Conservation (phyloP, 495 filamentous ascomycete species). For the Penicillium maclennaniae region DNA sequence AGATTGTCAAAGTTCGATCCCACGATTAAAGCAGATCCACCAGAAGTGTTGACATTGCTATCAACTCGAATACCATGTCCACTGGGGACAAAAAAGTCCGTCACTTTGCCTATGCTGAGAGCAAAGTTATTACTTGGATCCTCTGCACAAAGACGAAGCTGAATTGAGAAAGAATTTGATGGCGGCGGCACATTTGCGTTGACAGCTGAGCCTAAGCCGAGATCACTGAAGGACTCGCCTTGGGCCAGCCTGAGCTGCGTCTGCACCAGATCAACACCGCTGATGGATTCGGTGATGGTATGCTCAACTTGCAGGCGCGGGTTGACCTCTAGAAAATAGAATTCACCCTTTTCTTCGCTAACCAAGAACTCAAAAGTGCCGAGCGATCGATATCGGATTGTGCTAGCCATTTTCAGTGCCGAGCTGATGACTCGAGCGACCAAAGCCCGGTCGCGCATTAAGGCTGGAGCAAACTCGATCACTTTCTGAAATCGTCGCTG, state of each 20-base stretch:
- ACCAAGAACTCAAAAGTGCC: slow-evolving; percentile 63
- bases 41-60: slow-evolving; percentile 43
- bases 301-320: slow-evolving; percentile 57
- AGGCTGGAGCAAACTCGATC: slow-evolving; percentile 47
- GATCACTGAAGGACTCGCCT: slow-evolving; percentile 40
- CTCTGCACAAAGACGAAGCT: slow-evolving; percentile 57
- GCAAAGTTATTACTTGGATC: slow-evolving; percentile 49
- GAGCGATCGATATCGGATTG: slow-evolving; percentile 49
- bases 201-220: slow-evolving; percentile 32
- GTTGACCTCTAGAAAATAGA: slow-evolving; percentile 66
- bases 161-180: slow-evolving; percentile 42
- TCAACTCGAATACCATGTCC: slow-evolving; percentile 57
- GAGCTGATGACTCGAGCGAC: slow-evolving; percentile 38
- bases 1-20: slow-evolving; percentile 57
- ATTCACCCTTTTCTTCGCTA: slow-evolving; percentile 48
- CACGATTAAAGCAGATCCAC: slow-evolving; percentile 33
- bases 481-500: slow-evolving; percentile 56
- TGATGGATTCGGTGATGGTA: slow-evolving; percentile 52
- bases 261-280: slow-evolving; percentile 53
- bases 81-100: slow-evolving; percentile 47
- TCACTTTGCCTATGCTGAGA: slow-evolving; percentile 56
- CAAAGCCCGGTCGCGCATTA: slow-evolving; percentile 33
- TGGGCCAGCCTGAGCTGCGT: slow-evolving; percentile 53
- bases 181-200: slow-evolving; percentile 29
- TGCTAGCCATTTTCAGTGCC: slow-evolving; percentile 39